phyloP scores from a whole-genome alignment of 495 filamentous ascomycete species.

The Tetracladium setigerum region DNA sequence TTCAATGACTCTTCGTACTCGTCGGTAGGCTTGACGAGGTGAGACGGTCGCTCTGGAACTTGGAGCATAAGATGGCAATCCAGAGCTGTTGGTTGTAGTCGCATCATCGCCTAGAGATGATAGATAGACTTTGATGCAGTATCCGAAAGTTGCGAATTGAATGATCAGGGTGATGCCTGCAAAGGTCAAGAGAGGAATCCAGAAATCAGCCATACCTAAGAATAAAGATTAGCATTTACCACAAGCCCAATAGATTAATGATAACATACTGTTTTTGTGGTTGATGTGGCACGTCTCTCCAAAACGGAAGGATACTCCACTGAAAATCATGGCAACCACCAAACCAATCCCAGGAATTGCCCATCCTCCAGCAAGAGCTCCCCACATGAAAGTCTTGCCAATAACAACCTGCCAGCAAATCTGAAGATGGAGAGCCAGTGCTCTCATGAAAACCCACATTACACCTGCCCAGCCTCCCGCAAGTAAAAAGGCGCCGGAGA shows the following conservation, averaged over 20 bases:
- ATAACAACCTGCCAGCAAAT: slow-evolving; percentile 95
- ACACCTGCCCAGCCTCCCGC: slow-evolving; percentile 76
- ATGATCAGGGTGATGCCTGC: slow-evolving; percentile 69
- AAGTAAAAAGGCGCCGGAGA: slow-evolving; percentile 79
- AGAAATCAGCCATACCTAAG: slow-evolving; percentile 70
- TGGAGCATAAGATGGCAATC: slow-evolving; percentile 67
- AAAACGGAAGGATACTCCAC: slow-evolving; percentile 91
- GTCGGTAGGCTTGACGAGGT: slow-evolving; percentile 79
- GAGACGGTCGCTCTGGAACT: slow-evolving; percentile 72
- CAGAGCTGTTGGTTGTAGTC: slow-evolving; percentile 60
- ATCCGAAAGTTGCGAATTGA: slow-evolving; percentile 79
- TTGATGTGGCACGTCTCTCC: slow-evolving; percentile 61
- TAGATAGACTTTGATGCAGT: slow-evolving; percentile 93
- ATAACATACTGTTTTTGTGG: slow-evolving; percentile 19
- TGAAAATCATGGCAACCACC: slow-evolving; percentile 67
- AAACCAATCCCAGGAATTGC: slow-evolving; percentile 69
- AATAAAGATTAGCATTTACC: not conserved
- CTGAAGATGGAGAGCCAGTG: slow-evolving; percentile 89
- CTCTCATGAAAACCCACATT: slow-evolving; percentile 86
- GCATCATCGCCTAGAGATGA: slow-evolving; percentile 69
- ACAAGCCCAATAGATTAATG: not conserved
- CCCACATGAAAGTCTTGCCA: slow-evolving; percentile 85
- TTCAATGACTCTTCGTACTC: slow-evolving; percentile 77
- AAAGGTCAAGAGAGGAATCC: slow-evolving; percentile 81
- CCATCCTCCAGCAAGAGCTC: slow-evolving; percentile 73